Evolutionary conservation across 805 yeast species (phyloP).

Genomic region (Blastobotrys mokoenaii): DNA sequence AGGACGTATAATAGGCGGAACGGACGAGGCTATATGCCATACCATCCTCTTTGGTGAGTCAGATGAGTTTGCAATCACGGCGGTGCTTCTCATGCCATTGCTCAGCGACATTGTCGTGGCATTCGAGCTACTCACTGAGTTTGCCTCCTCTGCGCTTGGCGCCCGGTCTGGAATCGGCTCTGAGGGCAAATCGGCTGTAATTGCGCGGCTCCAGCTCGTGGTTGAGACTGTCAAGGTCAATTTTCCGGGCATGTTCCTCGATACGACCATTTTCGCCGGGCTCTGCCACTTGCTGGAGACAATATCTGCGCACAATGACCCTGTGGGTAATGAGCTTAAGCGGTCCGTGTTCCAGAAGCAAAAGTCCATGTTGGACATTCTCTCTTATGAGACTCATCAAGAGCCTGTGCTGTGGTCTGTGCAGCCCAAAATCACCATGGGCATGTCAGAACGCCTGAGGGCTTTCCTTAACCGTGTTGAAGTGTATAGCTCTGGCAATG

Average conservation of each 20-base stretch:
- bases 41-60: constrained; percentile 50
- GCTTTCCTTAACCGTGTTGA: constrained; percentile 17
- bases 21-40: constrained; percentile 71
- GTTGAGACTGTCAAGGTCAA: constrained; percentile 48
- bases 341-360: constrained; percentile 45
- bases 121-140: constrained; percentile 38
- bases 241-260: constrained; percentile 64
- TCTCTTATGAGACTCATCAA: constrained; percentile 22
- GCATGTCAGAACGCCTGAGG: constrained; percentile 18
- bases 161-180: constrained; percentile 7
- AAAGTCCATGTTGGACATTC: constrained; percentile 33
- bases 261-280: constrained; percentile 50
- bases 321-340: constrained; percentile 46
- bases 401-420: constrained; percentile 18
- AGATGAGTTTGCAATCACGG: constrained; percentile 33
- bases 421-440: constrained; percentile 15
- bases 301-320: constrained; percentile 41
- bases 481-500: not conserved
- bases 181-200: constrained; percentile 33
- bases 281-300: constrained; percentile 45
- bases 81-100: constrained; percentile 48
- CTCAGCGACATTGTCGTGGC: constrained; percentile 40
- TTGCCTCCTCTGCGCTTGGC: constrained; percentile 22
- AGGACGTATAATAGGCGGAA: constrained; percentile 43
- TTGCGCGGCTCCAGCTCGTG: constrained; percentile 44